Percentiles rank a stretch among this genome's conserved stretches.
Conservation (phyloP, 768 basidiomycete species). For the Russula emetica region DNA sequence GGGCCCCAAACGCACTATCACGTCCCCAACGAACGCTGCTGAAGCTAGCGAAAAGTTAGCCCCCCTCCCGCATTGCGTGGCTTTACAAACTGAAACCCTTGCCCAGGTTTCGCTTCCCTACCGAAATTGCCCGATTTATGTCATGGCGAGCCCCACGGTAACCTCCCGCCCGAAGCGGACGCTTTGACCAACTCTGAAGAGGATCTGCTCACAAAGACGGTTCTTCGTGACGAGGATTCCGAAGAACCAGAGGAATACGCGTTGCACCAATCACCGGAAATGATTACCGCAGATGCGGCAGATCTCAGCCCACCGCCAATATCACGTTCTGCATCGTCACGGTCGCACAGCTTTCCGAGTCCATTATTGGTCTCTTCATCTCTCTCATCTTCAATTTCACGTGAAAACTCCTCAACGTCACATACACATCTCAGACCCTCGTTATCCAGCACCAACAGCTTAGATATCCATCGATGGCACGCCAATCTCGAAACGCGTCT, state of each 20-base stretch:
- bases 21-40: constrained; percentile 77
- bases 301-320: constrained; percentile 18
- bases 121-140: constrained; percentile 32
- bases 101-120: constrained; percentile 23
- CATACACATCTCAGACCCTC: background rate
- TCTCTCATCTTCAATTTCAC: background rate
- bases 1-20: constrained; percentile 55
- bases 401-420: constrained; percentile 9
- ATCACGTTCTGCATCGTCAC: constrained; percentile 8
- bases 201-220: constrained; percentile 43
- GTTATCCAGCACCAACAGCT: background rate
- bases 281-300: constrained; percentile 14
- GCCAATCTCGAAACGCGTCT: constrained; percentile 73
- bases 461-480: constrained; percentile 53
- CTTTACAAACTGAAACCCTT: background rate
- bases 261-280: constrained; percentile 33
- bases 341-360: background rate
- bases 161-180: constrained; percentile 31
- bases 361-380: constrained; percentile 16
- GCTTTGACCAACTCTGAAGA: constrained; percentile 41
- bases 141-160: constrained; percentile 26
- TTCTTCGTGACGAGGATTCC: constrained; percentile 53
- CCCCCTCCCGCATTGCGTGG: background rate
- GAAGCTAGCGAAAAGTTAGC: constrained; percentile 67
- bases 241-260: constrained; percentile 55